Conservation (phyloP, 2,329 filamentous ascomycete genomes). For the Trichoderma sp. region DNA sequence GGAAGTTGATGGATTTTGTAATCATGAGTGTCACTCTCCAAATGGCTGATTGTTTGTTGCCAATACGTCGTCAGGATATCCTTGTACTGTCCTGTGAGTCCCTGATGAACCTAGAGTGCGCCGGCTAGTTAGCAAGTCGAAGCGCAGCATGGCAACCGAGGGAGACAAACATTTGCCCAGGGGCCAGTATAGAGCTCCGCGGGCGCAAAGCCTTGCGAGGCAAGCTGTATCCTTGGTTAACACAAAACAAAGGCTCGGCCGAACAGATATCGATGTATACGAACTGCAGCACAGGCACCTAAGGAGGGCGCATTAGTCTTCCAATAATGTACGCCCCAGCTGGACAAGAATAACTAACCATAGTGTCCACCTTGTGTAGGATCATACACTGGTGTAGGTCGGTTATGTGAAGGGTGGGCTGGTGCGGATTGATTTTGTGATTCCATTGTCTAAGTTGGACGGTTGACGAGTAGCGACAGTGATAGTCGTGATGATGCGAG, state of each 20-base stretch:
- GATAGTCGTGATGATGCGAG: not conserved
- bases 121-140: not conserved
- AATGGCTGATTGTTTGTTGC: conserved; percentile 95
- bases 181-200: conserved; percentile 90
- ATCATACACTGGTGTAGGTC: conserved; percentile 68
- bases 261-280: conserved; percentile 18
- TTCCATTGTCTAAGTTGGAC: conserved; percentile 34
- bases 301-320: conserved; percentile 25
- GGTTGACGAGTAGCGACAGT: not conserved
- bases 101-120: conserved; percentile 77
- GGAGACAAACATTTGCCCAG: conserved; percentile 80
- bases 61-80: conserved; percentile 98
- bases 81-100: conserved; percentile 85
- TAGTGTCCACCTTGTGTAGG: conserved; percentile 73
- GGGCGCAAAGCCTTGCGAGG: conserved; percentile 83
- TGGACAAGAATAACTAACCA: conserved; percentile 49
- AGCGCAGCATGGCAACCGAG: not conserved
- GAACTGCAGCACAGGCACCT: conserved; percentile 50
- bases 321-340: not conserved
- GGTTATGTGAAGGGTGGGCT: conserved; percentile 56
- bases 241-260: not conserved
- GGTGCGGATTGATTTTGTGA: conserved; percentile 47
- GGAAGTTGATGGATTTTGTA: conserved; percentile 98
- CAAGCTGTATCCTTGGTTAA: conserved; percentile 60
- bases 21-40: conserved; percentile 93